Conservation (phyloP, 495 filamentous ascomycete species). For the Penicillium paxilli region DNA sequence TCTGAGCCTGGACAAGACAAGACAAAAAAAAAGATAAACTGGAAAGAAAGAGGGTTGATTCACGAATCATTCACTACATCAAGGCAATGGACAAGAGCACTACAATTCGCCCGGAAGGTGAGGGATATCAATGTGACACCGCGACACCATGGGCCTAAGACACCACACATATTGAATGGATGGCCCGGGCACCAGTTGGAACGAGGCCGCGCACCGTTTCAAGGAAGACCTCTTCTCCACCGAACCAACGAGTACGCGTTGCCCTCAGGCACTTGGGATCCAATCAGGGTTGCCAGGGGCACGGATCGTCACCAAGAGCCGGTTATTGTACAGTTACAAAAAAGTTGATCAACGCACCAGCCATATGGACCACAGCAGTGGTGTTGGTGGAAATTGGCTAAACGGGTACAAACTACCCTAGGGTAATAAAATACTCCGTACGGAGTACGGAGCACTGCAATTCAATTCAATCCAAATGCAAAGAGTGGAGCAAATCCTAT, state of each 20-base stretch:
- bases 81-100: no score
- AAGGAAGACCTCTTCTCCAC: constrained; percentile 10
- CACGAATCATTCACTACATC: no score
- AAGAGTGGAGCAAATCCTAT: not conserved
- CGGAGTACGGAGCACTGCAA: not conserved
- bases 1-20: no score
- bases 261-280: constrained; percentile 11
- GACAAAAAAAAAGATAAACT: no score
- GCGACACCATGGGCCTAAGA: not conserved
- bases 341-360: not conserved
- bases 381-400: not conserved
- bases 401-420: no score
- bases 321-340: not conserved
- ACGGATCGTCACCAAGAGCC: constrained; percentile 23
- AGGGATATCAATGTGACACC: not conserved
- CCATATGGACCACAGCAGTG: not conserved
- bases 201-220: constrained; percentile 1
- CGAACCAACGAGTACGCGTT: constrained; percentile 20
- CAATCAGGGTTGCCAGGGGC: constrained; percentile 19
- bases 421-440: no score
- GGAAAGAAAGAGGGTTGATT: no score
- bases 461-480: not conserved
- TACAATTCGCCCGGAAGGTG: not conserved
- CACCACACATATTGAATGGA: not conserved
- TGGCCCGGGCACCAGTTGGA: not conserved